These are phyloP conservation scores for Boehmeria nivea DNA, from an alignment of 306 rosid species.

Conservation along the genomic window DNA sequence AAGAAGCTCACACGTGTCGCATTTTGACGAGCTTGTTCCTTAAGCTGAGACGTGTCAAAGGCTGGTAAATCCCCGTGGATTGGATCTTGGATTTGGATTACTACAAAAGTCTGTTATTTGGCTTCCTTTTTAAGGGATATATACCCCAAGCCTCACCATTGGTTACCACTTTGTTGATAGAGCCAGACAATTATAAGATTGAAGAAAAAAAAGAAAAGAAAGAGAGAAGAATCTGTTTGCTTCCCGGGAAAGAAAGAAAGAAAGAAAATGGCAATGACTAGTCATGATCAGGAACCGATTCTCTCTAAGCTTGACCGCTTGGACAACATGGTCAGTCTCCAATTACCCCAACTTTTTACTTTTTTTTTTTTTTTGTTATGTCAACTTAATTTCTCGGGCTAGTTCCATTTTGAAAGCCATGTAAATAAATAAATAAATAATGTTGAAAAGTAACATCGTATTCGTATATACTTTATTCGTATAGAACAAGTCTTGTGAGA, in stretches of 20 bases:
- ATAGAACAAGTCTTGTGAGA: no score
- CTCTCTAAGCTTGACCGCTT: constrained; percentile 62
- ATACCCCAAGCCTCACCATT: neutral
- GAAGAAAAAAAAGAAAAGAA: neutral
- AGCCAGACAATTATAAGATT: neutral
- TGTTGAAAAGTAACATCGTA: no score
- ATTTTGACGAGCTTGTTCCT: no score
- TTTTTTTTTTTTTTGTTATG: neutral
- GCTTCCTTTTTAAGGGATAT: neutral
- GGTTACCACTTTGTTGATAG: neutral
- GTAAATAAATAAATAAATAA: no score
- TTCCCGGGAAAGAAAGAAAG: constrained; percentile 27
- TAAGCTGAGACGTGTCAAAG: no score
- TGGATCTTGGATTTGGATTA: neutral
- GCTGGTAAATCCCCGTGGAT: no score
- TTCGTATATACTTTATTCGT: no score
- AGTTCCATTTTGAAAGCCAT: no score
- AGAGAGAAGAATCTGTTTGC: constrained; percentile 15
- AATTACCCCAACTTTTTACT: neutral
- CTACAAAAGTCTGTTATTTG: no score
- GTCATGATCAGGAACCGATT: constrained; percentile 45
- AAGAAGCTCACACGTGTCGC: neutral
- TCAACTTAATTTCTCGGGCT: neutral
- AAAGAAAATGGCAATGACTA: constrained; percentile 25
- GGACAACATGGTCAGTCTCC: constrained; percentile 49